Evolutionary conservation across 495 filamentous ascomycete genomes (phyloP).

Genomic region (Clavariopsis aquatica): DNA sequence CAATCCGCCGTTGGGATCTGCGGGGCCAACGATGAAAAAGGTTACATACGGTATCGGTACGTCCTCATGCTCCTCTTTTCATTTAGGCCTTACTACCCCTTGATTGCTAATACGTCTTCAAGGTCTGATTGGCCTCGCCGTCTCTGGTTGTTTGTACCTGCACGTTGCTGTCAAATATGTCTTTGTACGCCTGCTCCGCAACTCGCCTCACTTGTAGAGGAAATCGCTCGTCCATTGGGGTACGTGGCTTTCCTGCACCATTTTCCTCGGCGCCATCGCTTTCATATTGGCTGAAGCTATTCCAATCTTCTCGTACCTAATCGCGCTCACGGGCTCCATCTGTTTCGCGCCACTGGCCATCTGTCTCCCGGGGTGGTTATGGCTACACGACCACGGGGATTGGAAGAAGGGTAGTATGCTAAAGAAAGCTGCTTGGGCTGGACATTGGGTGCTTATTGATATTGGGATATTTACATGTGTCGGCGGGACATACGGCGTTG

Average conservation of each 20-base stretch:
- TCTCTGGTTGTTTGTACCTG: constrained; percentile 72
- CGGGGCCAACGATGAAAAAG: constrained; percentile 62
- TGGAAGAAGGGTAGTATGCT: constrained; percentile 28
- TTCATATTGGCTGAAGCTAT: constrained; percentile 43
- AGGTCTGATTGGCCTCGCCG: constrained; percentile 50
- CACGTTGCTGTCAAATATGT: constrained; percentile 42
- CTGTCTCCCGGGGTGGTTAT: constrained; percentile 20
- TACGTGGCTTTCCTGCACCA: constrained; percentile 40
- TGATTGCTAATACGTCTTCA: background rate
- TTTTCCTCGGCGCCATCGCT: constrained; percentile 33
- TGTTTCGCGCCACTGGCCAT: constrained; percentile 25
- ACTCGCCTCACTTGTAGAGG: constrained; percentile 52
- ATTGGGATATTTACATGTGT: constrained; percentile 51
- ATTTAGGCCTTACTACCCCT: too few species aligned
- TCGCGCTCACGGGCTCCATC: constrained; percentile 36
- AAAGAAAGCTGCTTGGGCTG: constrained; percentile 42
- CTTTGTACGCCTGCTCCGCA: constrained; percentile 39
- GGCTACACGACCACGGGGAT: constrained; percentile 39
- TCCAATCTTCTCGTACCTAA: constrained; percentile 42
- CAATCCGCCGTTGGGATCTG: constrained; percentile 68
- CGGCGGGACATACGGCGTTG: constrained; percentile 53
- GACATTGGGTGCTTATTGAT: constrained; percentile 40
- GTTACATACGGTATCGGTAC: constrained; percentile 73
- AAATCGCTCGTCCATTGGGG: constrained; percentile 29
- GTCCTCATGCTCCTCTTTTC: constrained; percentile 17